Evolutionary conservation across 2,329 filamentous ascomycete species (phyloP), one percentile per base, ranked within the genome.

Genomic region (Clarireedia homoeocarpa): DNA sequence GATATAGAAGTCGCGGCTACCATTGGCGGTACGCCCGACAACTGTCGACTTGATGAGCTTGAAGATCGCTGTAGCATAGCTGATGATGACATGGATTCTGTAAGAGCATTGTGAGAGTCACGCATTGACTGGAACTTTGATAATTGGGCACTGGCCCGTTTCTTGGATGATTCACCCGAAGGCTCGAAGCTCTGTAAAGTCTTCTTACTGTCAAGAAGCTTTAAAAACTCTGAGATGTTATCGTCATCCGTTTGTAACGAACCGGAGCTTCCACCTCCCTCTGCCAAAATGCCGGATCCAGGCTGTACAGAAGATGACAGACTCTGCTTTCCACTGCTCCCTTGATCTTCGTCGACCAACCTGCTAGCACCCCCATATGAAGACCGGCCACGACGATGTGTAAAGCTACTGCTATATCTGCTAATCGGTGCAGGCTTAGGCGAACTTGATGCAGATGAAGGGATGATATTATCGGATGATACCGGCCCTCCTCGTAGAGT

Each of bases 381-480:
- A 24, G 85, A 82, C 46, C 91, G 83, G 27, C 82, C 86, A 54
- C 89, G 83, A 47, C 94, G 83, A 69, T 96, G 90, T 6, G 86
- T 88, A 66, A 99, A 99, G 67, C 91, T 96, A 71, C 92, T 97
- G 71, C 90, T 95, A 69, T 95, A 97, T 48, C 89, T 84, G 58
- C 84, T 85, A n/a, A 88, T 84, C 0, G 86, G 83, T 7, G 83
- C 79, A 5, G 89, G 89, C 59, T 87, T 88, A 2, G 92, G 91
- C 6, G 91, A 95, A 55, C 86, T 83, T 5, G 86, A 84, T 55
- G 82, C 75, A 6, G 89, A 84, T 38, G 82, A 83, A 9, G 86
- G 79, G 57, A 83, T 76, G 0, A 79, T 75, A 58, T 79, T 79
- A 26, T 87, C 83, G 54, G 82, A 78, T 14, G 80, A 74, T 6